Evolutionary conservation across 805 yeast genomes (phyloP).

Genomic region (Sporopachydermia lactativora): DNA sequence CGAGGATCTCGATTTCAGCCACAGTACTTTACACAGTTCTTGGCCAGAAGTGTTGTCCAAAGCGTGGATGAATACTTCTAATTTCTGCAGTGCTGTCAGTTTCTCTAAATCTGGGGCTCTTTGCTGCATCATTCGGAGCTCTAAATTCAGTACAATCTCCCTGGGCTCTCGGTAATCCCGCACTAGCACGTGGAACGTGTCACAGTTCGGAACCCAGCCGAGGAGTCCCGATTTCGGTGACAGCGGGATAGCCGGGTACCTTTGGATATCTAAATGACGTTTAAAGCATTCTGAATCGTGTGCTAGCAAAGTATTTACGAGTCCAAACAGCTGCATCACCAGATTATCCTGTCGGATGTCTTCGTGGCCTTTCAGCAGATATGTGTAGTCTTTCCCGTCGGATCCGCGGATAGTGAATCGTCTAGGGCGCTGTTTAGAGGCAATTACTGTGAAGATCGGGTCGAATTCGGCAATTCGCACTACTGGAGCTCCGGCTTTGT

Average conservation of each 20-base stretch:
- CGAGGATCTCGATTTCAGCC: constrained; percentile 92
- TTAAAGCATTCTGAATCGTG: constrained; percentile 94
- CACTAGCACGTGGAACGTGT: constrained; percentile 87
- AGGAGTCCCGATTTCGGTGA: constrained; percentile 94
- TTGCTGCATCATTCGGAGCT: constrained; percentile 89
- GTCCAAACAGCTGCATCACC: constrained; percentile 95
- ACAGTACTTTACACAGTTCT: constrained; percentile 85
- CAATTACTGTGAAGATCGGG: constrained; percentile 71
- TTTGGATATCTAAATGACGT: constrained; percentile 86
- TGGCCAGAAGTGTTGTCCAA: constrained; percentile 92
- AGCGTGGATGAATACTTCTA: constrained; percentile 94
- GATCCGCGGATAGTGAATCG: constrained; percentile 66
- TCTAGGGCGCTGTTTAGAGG: constrained; percentile 94
- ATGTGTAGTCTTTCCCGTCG: constrained; percentile 85
- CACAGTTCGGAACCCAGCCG: constrained; percentile 97
- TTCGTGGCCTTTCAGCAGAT: constrained; percentile 84
- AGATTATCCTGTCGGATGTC: constrained; percentile 95
- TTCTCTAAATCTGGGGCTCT: constrained; percentile 97
- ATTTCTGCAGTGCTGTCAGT: constrained; percentile 77
- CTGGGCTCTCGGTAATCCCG: constrained; percentile 87
- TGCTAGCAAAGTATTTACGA: constrained; percentile 78
- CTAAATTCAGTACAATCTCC: constrained; percentile 79
- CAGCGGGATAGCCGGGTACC: constrained; percentile 85
- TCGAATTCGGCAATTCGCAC: constrained; percentile 64
- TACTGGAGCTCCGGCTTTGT: constrained; percentile 70